Evolutionary conservation across 345 rosid species (phyloP).

Genomic region (Bruguiera parviflora): DNA sequence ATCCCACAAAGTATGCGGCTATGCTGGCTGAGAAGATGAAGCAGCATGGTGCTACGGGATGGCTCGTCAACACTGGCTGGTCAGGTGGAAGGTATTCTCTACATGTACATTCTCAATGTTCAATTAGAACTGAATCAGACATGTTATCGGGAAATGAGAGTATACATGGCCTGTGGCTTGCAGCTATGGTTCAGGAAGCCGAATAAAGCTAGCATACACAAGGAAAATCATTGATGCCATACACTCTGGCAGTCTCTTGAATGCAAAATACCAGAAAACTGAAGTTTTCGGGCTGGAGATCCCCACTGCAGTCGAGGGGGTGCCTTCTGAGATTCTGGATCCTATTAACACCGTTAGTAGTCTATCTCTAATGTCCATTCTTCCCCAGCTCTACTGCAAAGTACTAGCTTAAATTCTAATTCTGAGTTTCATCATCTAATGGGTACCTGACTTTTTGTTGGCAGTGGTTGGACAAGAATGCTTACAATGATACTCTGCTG

Average conservation of each 20-base stretch:
- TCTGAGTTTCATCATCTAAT: too few relatives aligned
- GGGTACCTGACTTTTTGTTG: conserved; percentile 5
- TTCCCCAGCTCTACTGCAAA: neutral
- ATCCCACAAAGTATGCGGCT: conserved; percentile 96
- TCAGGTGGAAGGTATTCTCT: conserved; percentile 80
- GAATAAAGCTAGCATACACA: conserved; percentile 80
- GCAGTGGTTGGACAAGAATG: conserved; percentile 87
- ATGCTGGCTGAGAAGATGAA: conserved; percentile 97
- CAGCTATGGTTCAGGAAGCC: conserved; percentile 81
- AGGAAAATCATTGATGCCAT: conserved; percentile 89
- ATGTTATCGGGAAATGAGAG: neutral
- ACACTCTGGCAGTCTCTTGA: conserved; percentile 72
- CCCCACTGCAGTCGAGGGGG: conserved; percentile 68
- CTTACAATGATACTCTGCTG: conserved; percentile 68
- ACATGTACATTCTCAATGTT: neutral
- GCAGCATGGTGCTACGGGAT: conserved; percentile 90
- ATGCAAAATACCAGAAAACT: conserved; percentile 64
- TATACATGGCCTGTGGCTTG: conserved; percentile 18
- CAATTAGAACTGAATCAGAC: neutral
- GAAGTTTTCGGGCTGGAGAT: conserved; percentile 80
- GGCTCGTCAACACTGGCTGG: conserved; percentile 99
- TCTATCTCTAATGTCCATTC: neutral
- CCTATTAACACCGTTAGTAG: conserved; percentile 71
- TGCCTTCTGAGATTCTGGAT: conserved; percentile 81
- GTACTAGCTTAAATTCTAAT: neutral